Conservation (phyloP, 129 eudicot genomes). For the Gnaphalium uliginosum region DNA sequence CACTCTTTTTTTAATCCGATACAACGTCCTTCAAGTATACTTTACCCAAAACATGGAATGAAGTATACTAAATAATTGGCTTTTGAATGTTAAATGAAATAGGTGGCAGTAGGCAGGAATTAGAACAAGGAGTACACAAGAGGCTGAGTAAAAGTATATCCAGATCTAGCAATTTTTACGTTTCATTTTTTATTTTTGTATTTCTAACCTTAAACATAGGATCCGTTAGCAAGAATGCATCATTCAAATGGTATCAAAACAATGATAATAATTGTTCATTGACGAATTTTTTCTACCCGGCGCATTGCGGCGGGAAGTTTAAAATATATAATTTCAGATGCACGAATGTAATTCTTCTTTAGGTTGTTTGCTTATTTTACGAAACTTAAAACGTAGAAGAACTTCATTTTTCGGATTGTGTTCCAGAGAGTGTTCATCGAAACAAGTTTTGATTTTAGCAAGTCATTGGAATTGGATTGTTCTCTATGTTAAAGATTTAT, state of each 20-base stretch:
- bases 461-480: too few relatives aligned
- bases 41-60: not conserved
- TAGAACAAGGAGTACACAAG: not conserved
- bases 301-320: too few relatives aligned
- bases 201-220: slow-evolving; percentile 14
- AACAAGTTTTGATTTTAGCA: too few relatives aligned
- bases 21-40: not conserved
- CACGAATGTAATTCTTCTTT: too few relatives aligned
- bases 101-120: slow-evolving; percentile 54
- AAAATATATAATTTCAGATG: too few relatives aligned
- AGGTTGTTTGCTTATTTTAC: too few relatives aligned
- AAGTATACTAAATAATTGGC: not conserved
- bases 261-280: slow-evolving; percentile 26
- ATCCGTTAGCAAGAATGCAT: slow-evolving; percentile 2
- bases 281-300: too few relatives aligned
- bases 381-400: too few relatives aligned
- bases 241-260: slow-evolving; percentile 14
- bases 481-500: too few relatives aligned
- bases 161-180: not conserved
- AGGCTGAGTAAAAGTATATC: not conserved
- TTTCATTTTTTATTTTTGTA: not conserved
- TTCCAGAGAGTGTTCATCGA: too few relatives aligned
- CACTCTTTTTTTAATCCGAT: not conserved
- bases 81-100: not conserved
- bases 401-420: too few relatives aligned